Conservation (phyloP, 805 yeast species). For the Saccharomycopsis olivae region DNA sequence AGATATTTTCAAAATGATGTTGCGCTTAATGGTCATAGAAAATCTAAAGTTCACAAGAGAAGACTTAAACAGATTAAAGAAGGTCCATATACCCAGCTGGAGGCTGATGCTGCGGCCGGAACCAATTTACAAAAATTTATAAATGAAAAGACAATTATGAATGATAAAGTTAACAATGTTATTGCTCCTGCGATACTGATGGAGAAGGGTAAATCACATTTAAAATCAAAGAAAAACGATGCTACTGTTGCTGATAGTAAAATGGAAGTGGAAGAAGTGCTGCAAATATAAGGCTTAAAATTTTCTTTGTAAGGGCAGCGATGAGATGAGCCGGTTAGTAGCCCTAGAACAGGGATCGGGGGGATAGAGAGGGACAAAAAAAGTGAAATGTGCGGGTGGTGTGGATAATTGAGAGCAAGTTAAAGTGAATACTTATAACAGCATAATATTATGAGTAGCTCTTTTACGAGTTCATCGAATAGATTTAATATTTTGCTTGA, state of each 20-base stretch:
- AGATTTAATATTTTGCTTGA: no score
- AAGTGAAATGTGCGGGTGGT: no score
- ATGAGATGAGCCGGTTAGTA: no score
- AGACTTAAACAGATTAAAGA: slow-evolving; percentile 64
- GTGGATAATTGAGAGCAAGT: no score
- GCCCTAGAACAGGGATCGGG: no score
- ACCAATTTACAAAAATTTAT: slow-evolving; percentile 38
- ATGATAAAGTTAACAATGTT: background rate
- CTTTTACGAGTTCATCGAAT: no score
- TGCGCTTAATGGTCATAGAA: slow-evolving; percentile 63
- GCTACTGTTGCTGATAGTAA: background rate
- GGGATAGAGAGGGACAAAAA: no score
- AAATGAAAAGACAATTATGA: slow-evolving; percentile 4
- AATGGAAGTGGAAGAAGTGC: background rate
- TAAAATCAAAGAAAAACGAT: background rate
- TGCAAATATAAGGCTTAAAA: no score
- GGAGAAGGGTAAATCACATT: background rate
- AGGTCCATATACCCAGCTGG: slow-evolving; percentile 80
- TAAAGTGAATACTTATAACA: no score
- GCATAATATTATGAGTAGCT: no score
- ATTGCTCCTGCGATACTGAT: background rate
- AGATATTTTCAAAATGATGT: slow-evolving; percentile 74
- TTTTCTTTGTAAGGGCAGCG: no score
- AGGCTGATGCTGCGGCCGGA: slow-evolving; percentile 88
- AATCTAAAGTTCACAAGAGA: slow-evolving; percentile 76